Evolutionary conservation across 768 basidiomycete species (phyloP), one percentile per base, ranked within the genome.

Genomic region (Lactifluus pinguis): DNA sequence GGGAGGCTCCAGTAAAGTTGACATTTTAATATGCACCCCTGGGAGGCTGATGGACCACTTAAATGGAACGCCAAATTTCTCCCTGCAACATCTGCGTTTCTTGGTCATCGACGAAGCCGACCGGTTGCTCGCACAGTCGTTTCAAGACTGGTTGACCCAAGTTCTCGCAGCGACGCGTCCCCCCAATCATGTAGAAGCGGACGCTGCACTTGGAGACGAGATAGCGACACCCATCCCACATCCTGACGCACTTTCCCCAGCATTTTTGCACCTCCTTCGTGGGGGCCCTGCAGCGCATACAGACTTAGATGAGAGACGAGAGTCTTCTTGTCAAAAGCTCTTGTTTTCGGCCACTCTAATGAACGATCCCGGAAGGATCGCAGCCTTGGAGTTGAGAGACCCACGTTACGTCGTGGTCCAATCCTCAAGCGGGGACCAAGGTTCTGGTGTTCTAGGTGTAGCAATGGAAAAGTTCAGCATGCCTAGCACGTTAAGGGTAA

Each of bases 21-120:
- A 98, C 70, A 85, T 99, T 57, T 75, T 99, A 50, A 89, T 99
- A 59, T 97, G 92, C 63, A 99, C 97, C 0, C 97, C 97, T 0
- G 97, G 97, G 36, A 79, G 97, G 49, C 72, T 99, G 50, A 97
- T 98, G 34, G 97, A 99, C 69, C 97, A 98, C 71, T 74, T 99
- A 41, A 83, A 83, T 53, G 85, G 84, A 29, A 98, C 97, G 0
- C 84, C 82, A 0, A 92, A 93, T 65, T 97, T 98, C 71, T 87
- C 92, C 1, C 73, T 98, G 34, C 94, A 97, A 68, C 94, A 98
- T 72, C 79, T 99, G 7, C 86, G 95, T n/a, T 98, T 93, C 72
- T 76, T 98, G 61, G 95, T 98, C 32, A 92, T 99, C 58, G 97
- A 99, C 71, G 97, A 99, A 74, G 97, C 97, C 0, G 97, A 99